Conservation (phyloP, 1,139 yeast species). For the Candida sp. region DNA sequence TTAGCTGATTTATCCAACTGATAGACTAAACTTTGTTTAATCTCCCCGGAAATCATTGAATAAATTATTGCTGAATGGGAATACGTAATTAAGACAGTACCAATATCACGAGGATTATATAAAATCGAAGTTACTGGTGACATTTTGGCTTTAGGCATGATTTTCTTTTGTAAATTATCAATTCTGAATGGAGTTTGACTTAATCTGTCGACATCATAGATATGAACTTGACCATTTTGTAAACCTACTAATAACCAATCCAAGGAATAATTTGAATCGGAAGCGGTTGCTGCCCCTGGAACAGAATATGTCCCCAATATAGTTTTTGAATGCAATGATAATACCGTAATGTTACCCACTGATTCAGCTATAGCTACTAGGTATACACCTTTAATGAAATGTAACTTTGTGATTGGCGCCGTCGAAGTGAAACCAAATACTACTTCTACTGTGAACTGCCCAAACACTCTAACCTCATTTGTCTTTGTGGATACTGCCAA, state of each 20-base stretch:
- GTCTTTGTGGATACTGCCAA: constrained; percentile 74
- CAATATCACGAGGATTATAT: constrained; percentile 90
- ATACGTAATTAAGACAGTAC: constrained; percentile 72
- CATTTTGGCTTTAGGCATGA: constrained; percentile 46
- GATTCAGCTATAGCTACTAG: constrained; percentile 60
- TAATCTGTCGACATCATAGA: constrained; percentile 86
- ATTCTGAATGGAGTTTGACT: constrained; percentile 61
- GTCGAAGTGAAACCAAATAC: constrained; percentile 53
- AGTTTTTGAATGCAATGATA: constrained; percentile 64
- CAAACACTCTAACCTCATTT: constrained; percentile 75
- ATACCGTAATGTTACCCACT: constrained; percentile 52
- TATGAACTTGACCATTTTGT: constrained; percentile 67
- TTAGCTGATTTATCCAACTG: constrained; percentile 36
- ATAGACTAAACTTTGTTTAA: constrained; percentile 56
- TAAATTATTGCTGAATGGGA: constrained; percentile 67
- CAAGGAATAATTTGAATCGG: constrained; percentile 78
- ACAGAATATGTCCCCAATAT: constrained; percentile 54
- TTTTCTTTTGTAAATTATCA: constrained; percentile 65
- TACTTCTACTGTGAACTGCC: constrained; percentile 80
- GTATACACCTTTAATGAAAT: constrained; percentile 78
- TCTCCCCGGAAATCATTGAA: constrained; percentile 58
- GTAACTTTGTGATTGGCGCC: constrained; percentile 51
- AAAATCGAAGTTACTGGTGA: constrained; percentile 65
- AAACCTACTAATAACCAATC: constrained; percentile 87
- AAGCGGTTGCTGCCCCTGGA: constrained; percentile 63